A percentile compares a stretch with the other conserved stretches of the same genome.
phyloP scores from a whole-genome alignment of 2,329 filamentous ascomycete genomes.

The Hymenoscyphus albidus region DNA sequence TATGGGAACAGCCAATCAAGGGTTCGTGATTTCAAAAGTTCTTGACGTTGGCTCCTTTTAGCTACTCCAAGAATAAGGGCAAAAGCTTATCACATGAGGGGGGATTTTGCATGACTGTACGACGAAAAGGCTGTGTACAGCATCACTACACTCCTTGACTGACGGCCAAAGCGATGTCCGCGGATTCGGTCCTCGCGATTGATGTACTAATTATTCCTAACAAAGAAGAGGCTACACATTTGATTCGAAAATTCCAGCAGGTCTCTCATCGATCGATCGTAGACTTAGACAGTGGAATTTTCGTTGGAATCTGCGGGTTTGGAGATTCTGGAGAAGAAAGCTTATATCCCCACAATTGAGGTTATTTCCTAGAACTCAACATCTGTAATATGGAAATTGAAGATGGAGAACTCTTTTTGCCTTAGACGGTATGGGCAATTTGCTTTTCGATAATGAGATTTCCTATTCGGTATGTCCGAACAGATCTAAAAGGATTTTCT shows the following conservation, averaged over 20 bases:
- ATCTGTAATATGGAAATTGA: not conserved
- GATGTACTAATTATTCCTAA: conserved; percentile 42
- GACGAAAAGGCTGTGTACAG: conserved; percentile 30
- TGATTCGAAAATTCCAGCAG: conserved; percentile 36
- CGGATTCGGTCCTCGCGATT: conserved; percentile 39
- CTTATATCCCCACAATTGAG: conserved; percentile 6
- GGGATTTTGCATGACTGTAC: conserved; percentile 39
- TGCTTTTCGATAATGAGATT: no score
- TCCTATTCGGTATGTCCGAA: no score
- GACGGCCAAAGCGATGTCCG: conserved; percentile 35
- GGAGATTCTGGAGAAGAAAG: conserved; percentile 15
- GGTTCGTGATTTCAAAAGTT: conserved; percentile 6
- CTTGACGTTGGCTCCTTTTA: not conserved
- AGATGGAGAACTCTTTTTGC: no score
- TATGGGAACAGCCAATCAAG: conserved; percentile 32
- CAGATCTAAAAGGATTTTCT: no score
- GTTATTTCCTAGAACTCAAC: conserved; percentile 4
- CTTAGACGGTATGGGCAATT: no score
- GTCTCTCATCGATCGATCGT: conserved; percentile 36
- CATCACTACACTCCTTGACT: conserved; percentile 34
- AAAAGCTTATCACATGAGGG: conserved; percentile 38
- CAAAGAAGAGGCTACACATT: not conserved
- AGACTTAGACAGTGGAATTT: conserved; percentile 36
- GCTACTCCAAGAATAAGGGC: conserved; percentile 6
- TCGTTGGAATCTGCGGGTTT: conserved; percentile 14